phyloP scores from a whole-genome alignment of 2,329 filamentous ascomycete genomes.

The Fusarium devonianum region DNA sequence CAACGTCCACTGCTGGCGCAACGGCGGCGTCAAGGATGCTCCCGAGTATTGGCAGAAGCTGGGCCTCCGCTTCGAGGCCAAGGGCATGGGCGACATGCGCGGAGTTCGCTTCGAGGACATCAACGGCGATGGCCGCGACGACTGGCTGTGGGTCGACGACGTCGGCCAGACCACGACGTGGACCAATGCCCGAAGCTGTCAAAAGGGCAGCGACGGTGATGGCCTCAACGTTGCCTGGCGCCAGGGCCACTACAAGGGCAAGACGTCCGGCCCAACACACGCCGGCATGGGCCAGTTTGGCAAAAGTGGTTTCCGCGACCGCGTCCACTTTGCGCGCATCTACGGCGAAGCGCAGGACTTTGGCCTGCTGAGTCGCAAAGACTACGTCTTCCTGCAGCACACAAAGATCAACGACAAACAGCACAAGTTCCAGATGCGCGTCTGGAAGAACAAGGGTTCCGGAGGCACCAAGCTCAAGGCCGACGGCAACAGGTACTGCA shows the following conservation, averaged over 20 bases:
- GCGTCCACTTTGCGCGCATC: conserved; percentile 21
- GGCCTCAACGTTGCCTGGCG: conserved; percentile 37
- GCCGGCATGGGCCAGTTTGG: conserved; percentile 10
- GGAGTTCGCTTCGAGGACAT: conserved; percentile 38
- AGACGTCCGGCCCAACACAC: conserved; percentile 8
- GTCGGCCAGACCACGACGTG: conserved; percentile 28
- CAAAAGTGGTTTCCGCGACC: not conserved
- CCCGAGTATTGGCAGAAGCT: conserved; percentile 47
- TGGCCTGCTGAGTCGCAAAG: conserved; percentile 4
- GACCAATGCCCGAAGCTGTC: conserved; percentile 37
- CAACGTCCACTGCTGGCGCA: conserved; percentile 44
- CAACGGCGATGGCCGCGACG: conserved; percentile 28
- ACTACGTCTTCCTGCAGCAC: conserved; percentile 25
- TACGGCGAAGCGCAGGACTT: conserved; percentile 21
- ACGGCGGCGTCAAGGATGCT: conserved; percentile 40
- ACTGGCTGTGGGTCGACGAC: conserved; percentile 36
- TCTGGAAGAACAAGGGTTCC: not conserved
- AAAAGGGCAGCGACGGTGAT: conserved; percentile 21
- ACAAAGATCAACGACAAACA: not conserved
- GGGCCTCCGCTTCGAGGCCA: conserved; percentile 29
- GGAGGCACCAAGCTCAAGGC: conserved; percentile 6
- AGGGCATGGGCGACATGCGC: conserved; percentile 29
- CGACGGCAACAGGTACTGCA: conserved; percentile 31
- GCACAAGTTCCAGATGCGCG: not conserved
- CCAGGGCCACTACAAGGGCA: conserved; percentile 18